Percentiles rank a stretch among this genome's conserved stretches.
phyloP scores from a whole-genome alignment of 805 yeast genomes.

The Candida coquimbonensis region DNA sequence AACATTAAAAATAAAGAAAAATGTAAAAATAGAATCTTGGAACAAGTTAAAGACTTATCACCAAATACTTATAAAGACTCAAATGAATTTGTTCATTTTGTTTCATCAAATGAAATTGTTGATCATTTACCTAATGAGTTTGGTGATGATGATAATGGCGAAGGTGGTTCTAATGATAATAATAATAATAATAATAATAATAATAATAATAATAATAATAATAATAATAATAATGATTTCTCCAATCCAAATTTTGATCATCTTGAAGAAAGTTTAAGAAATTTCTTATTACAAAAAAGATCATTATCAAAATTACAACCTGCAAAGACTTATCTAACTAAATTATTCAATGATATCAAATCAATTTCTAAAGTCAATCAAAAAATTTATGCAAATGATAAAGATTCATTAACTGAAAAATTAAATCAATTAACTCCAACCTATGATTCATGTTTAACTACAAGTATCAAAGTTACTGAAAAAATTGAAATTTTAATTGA shows the following conservation, averaged over 20 bases:
- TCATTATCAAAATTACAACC: conserved; percentile 86
- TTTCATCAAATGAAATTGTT: conserved; percentile 52
- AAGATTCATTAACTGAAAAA: conserved; percentile 37
- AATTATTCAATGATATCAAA: conserved; percentile 59
- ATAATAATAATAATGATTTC: conserved; percentile 24
- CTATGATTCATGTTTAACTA: conserved; percentile 45
- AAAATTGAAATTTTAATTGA: conserved; percentile 61
- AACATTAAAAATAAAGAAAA: conserved; percentile 72
- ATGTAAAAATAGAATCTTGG: conserved; percentile 70
- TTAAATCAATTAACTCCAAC: conserved; percentile 57
- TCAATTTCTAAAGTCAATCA: conserved; percentile 58
- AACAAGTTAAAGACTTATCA: conserved; percentile 76
- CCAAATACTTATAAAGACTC: conserved; percentile 91
- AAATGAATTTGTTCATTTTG: conserved; percentile 88
- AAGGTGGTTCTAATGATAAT: conserved; percentile 24
- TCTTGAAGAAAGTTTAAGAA: conserved; percentile 76
- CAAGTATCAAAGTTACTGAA: conserved; percentile 50
- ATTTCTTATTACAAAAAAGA: conserved; percentile 83
- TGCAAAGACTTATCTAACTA: conserved; percentile 78
- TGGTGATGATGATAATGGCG: conserved; percentile 33
- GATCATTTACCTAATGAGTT: conserved; percentile 31
- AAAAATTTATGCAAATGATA: conserved; percentile 43
- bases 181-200: conserved; percentile 17
- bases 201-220: conserved; percentile 24
- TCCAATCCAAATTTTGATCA: conserved; percentile 65